phyloP scores from a whole-genome alignment of 179 eudicot species.

The Silene coronaria region DNA sequence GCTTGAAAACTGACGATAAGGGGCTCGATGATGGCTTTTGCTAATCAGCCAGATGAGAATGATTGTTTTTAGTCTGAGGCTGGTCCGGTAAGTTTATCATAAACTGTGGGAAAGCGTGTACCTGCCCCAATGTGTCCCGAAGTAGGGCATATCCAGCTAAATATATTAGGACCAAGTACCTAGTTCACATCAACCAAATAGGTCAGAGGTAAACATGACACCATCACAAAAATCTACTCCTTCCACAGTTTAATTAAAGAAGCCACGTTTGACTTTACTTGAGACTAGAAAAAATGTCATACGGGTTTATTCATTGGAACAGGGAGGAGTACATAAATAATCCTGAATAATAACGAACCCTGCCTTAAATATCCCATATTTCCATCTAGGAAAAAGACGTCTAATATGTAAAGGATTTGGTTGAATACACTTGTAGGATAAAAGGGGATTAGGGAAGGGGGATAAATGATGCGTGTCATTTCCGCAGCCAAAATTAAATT shows the following conservation, averaged over 20 bases:
- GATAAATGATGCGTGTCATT: too few relatives aligned
- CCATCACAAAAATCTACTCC: neutral
- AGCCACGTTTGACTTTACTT: too few relatives aligned
- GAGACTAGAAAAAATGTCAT: too few relatives aligned
- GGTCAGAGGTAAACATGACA: neutral
- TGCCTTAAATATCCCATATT: too few relatives aligned
- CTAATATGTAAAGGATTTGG: too few relatives aligned
- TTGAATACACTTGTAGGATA: too few relatives aligned
- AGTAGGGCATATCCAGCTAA: constrained; percentile 74
- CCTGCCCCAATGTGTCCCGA: constrained; percentile 68
- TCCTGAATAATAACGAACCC: too few relatives aligned
- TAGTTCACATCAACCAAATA: constrained; percentile 25
- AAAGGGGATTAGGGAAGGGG: too few relatives aligned
- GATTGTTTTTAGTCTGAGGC: constrained; percentile 34
- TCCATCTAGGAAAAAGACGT: too few relatives aligned
- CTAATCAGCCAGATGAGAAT: neutral
- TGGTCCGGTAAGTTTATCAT: constrained; percentile 37
- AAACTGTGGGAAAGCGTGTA: constrained; percentile 58
- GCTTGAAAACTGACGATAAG: neutral
- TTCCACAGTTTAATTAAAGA: too few relatives aligned
- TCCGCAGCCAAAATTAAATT: too few relatives aligned
- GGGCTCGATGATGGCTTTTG: constrained; percentile 10
- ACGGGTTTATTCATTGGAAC: neutral
- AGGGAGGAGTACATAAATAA: too few relatives aligned
- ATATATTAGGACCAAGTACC: constrained; percentile 77